A percentile compares a stretch with the other conserved stretches of the same genome.
These are phyloP conservation scores for Mycosarcoma maydis DNA, from an alignment of 1,284 basidiomycete genomes.

Conservation along the genomic window DNA sequence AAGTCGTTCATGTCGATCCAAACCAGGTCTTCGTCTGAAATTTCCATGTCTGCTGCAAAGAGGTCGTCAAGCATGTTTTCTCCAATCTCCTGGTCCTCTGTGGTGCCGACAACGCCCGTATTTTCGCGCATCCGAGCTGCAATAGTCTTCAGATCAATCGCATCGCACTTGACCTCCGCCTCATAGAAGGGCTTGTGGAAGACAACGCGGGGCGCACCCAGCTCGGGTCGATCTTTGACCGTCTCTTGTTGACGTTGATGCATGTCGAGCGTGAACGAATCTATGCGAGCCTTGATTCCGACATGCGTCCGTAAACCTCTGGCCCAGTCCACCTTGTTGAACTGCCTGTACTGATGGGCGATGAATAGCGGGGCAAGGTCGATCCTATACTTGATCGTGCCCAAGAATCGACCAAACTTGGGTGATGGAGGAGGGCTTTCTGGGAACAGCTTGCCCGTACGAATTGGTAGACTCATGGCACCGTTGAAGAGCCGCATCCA, in stretches of 20 bases:
- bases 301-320: constrained; percentile 82
- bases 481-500: constrained; percentile 90
- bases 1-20: constrained; percentile 89
- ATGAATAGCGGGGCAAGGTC: constrained; percentile 82
- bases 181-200: constrained; percentile 88
- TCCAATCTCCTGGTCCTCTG: constrained; percentile 58
- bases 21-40: constrained; percentile 50
- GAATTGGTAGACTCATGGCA: constrained; percentile 82
- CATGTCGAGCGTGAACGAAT: constrained; percentile 85
- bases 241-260: constrained; percentile 90
- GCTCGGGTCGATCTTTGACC: constrained; percentile 67
- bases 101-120: constrained; percentile 30
- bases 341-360: constrained; percentile 86
- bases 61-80: constrained; percentile 51
- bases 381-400: constrained; percentile 91
- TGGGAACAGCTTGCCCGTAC: constrained; percentile 84
- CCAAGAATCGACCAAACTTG: constrained; percentile 88
- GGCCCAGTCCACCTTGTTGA: constrained; percentile 78
- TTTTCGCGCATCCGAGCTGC: constrained; percentile 75
- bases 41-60: constrained; percentile 33
- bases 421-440: constrained; percentile 78
- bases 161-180: constrained; percentile 84
- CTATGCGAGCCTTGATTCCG: constrained; percentile 83
- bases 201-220: constrained; percentile 68
- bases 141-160: constrained; percentile 81